These are phyloP conservation scores for Schwanniomyces sp. DNA, from an alignment of 805 yeast genomes.

Conservation along the genomic window DNA sequence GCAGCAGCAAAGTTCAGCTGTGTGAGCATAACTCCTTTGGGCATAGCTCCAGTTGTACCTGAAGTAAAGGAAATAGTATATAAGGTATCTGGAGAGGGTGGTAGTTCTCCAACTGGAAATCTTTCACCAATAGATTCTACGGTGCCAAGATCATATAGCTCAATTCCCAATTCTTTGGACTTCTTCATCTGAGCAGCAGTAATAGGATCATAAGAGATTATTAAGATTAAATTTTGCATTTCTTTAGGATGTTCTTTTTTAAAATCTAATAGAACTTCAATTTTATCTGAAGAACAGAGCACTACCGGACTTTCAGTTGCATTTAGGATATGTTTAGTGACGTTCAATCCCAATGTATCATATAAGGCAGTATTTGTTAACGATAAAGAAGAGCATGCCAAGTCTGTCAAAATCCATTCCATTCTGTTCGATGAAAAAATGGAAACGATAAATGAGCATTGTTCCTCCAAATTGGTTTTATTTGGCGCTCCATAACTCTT, in stretches of 20 bases:
- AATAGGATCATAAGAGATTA: constrained; percentile 55
- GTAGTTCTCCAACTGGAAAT: constrained; percentile 20
- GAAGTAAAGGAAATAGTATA: constrained; percentile 51
- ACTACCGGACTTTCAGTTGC: constrained; percentile 44
- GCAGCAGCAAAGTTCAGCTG: constrained; percentile 20
- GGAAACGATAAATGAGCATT: constrained; percentile 31
- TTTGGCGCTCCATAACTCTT: constrained; percentile 8
- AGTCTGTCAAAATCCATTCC: constrained; percentile 40
- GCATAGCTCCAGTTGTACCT: constrained; percentile 67
- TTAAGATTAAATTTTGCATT: constrained; percentile 44
- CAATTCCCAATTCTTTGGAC: constrained; percentile 23
- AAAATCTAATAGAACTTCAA: constrained; percentile 47
- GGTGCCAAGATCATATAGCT: constrained; percentile 32
- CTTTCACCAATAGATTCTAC: constrained; percentile 39
- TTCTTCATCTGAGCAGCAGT: constrained; percentile 10
- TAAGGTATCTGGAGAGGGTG: constrained; percentile 32
- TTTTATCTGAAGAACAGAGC: constrained; percentile 52
- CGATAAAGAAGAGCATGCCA: constrained; percentile 30
- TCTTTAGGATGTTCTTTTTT: constrained; percentile 30
- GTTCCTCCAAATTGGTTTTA: constrained; percentile 10
- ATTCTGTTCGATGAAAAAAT: constrained; percentile 32
- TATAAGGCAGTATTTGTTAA: constrained; percentile 41
- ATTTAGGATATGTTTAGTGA: constrained; percentile 32
- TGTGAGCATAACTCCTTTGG: constrained; percentile 69
- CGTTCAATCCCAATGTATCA: constrained; percentile 38